phyloP scores from a whole-genome alignment of 768 basidiomycete species.

The Psilocybe azurescens region DNA sequence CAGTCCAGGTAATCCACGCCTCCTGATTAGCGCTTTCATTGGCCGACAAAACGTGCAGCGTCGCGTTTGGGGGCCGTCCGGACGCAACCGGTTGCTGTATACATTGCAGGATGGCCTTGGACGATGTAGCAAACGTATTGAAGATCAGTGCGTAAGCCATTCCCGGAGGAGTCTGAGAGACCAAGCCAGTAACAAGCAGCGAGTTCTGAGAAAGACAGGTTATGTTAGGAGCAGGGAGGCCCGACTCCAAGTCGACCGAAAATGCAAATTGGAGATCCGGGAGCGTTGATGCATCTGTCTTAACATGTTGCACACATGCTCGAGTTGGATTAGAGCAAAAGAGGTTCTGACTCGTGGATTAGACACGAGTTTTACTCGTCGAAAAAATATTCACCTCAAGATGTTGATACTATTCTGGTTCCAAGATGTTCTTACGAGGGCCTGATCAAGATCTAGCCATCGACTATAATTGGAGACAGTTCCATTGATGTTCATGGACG shows the following conservation, averaged over 20 bases:
- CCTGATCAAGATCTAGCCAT: conserved; percentile 75
- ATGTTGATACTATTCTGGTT: conserved; percentile 52
- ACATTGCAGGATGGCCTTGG: conserved; percentile 31
- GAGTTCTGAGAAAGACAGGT: conserved; percentile 64
- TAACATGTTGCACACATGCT: conserved; percentile 66
- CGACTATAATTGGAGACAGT: conserved; percentile 54
- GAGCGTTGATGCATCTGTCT: conserved; percentile 18
- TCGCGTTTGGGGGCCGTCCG: conserved; percentile 44
- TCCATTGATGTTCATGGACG: conserved; percentile 49
- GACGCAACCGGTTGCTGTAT: conserved; percentile 35
- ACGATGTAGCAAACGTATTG: conserved; percentile 43
- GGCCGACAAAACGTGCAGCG: conserved; percentile 45
- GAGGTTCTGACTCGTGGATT: conserved; percentile 34
- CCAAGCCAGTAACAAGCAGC: conserved; percentile 57
- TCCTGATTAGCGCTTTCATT: conserved; percentile 44
- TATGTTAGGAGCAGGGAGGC: conserved; percentile 60
- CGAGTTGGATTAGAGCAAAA: conserved; percentile 73
- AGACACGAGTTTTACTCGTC: conserved; percentile 25
- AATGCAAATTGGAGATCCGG: conserved; percentile 50
- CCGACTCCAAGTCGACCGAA: conserved; percentile 47
- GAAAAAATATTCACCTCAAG: conserved; percentile 45
- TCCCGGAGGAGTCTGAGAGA: conserved; percentile 47
- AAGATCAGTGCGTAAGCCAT: conserved; percentile 74
- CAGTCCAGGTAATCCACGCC: conserved; percentile 74
- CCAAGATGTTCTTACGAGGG: conserved; percentile 64